Evolutionary conservation across 129 eudicot species (phyloP).

Genomic region (sunflower (Helianthus annuus)): HanXRQr2.0-SUNRISE NC_035436.2:151630611-151631110

Average conservation of each 20-base stretch:
- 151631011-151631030: background rate
- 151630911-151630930: background rate
- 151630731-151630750: background rate
- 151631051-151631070: background rate
- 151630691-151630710: background rate
- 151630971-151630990: background rate
- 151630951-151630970: background rate
- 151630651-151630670: background rate
- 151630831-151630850: background rate
- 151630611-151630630: background rate
- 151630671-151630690: constrained; percentile 3
- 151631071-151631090: background rate
- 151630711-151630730: background rate
- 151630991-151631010: background rate
- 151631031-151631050: background rate
- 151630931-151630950: background rate
- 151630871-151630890: background rate
- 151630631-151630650: background rate
- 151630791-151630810: background rate
- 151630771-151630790: background rate
- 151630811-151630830: background rate
- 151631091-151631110: background rate
- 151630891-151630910: background rate
- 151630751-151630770: background rate
- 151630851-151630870: background rate